phyloP scores from a whole-genome alignment of 768 basidiomycete genomes.

The Rhodotorula kratochvilovae region DNA sequence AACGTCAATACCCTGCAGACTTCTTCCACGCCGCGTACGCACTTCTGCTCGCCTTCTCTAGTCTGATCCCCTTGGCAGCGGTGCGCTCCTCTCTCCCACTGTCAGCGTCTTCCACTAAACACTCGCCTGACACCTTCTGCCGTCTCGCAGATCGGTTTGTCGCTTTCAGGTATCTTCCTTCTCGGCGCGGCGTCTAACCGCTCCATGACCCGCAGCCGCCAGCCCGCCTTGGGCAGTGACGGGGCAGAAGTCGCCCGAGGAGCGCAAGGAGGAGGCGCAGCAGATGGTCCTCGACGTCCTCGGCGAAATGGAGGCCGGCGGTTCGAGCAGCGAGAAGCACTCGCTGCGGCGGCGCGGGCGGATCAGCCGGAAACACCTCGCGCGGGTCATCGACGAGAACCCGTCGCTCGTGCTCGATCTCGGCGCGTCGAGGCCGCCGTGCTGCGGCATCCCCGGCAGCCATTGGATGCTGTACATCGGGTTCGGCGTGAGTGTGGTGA shows the following conservation, averaged over 20 bases:
- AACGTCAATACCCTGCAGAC: neutral
- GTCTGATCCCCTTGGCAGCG: slow-evolving; percentile 19
- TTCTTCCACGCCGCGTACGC: slow-evolving; percentile 32
- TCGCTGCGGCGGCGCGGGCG: neutral
- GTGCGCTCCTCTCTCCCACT: neutral
- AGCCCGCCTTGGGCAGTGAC: slow-evolving; percentile 30
- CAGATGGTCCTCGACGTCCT: slow-evolving; percentile 2
- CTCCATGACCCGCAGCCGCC: neutral
- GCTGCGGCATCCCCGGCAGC: neutral
- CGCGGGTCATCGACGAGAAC: neutral
- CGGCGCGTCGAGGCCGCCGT: neutral
- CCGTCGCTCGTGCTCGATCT: slow-evolving; percentile 9
- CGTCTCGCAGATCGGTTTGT: slow-evolving; percentile 4
- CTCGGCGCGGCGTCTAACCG: too few relatives aligned
- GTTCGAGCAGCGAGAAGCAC: neutral
- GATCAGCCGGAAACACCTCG: neutral
- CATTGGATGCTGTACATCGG: slow-evolving; percentile 12
- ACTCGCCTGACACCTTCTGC: neutral
- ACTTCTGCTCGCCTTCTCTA: slow-evolving; percentile 21
- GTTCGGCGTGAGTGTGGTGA: neutral
- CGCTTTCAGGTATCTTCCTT: neutral
- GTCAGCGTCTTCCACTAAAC: neutral
- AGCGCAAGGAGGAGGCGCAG: slow-evolving; percentile 1
- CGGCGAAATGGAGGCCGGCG: neutral
- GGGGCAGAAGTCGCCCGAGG: slow-evolving; percentile 22